Evolutionary conservation across 176 grass and related monocot genomes (phyloP).

Genomic region (Chrysopogon serrulatus): DNA sequence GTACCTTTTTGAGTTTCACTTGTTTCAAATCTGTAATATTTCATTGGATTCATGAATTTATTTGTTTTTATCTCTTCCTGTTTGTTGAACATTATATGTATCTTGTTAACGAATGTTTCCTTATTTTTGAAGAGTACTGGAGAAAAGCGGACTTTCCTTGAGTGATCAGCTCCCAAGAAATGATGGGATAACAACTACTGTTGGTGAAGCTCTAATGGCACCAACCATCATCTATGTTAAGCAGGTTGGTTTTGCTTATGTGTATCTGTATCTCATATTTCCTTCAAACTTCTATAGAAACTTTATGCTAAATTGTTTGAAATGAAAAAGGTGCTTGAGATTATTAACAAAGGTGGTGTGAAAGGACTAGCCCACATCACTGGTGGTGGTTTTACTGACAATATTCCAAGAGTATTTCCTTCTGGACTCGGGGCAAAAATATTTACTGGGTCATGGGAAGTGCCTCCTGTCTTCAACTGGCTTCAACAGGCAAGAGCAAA

Average conservation of each 20-base stretch:
- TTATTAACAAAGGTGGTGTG: conserved; percentile 74
- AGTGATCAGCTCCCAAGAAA: conserved; percentile 65
- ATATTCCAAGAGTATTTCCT: conserved; percentile 80
- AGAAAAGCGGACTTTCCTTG: conserved; percentile 65
- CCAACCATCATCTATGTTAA: conserved; percentile 95
- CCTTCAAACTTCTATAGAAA: not conserved
- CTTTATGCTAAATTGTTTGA: not conserved
- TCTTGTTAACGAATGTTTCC: not conserved
- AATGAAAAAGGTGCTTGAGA: conserved; percentile 63
- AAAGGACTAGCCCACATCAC: conserved; percentile 96
- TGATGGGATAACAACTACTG: conserved; percentile 40
- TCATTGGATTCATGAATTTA: not conserved
- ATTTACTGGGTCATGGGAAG: conserved; percentile 67
- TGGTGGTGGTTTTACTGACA: conserved; percentile 92
- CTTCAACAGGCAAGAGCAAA: conserved; percentile 60
- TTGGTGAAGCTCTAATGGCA: conserved; percentile 96
- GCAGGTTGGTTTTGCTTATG: conserved; percentile 53
- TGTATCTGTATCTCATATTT: not conserved
- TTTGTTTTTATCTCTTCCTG: not conserved
- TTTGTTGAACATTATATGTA: not conserved
- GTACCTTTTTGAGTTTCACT: not conserved
- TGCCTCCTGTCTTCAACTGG: conserved; percentile 66
- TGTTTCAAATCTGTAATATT: not conserved
- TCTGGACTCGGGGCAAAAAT: conserved; percentile 61
- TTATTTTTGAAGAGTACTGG: conserved; percentile 58